phyloP scores from a whole-genome alignment of 1,139 yeast species.

The Debaryomycetaceae sp. region DNA sequence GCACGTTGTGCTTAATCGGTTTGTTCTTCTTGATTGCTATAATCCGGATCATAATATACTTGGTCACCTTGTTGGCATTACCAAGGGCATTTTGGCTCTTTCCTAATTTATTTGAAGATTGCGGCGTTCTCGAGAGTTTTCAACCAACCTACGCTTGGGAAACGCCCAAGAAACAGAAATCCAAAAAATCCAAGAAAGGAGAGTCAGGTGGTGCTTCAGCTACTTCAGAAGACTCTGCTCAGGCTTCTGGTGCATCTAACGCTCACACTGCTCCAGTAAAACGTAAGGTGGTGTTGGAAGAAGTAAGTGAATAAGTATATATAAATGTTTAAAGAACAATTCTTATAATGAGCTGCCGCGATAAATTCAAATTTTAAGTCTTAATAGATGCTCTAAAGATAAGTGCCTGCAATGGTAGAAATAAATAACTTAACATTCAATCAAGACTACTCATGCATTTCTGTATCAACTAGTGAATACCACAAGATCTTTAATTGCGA shows the following conservation, averaged over 20 bases:
- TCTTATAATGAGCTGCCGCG: background rate
- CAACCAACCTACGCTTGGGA: conserved; percentile 88
- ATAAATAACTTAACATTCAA: conserved; percentile 43
- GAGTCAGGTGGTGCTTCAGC: conserved; percentile 7
- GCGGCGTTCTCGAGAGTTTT: conserved; percentile 91
- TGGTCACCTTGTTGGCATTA: conserved; percentile 55
- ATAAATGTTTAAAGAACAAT: background rate
- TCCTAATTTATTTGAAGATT: conserved; percentile 94
- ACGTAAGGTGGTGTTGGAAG: conserved; percentile 43
- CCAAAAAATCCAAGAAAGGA: conserved; percentile 11
- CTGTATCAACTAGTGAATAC: conserved; percentile 32
- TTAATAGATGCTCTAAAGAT: background rate
- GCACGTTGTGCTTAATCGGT: conserved; percentile 68
- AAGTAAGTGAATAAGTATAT: conserved; percentile 38
- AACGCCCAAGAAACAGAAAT: conserved; percentile 39
- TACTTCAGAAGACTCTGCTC: conserved; percentile 13
- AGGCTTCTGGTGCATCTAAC: conserved; percentile 12
- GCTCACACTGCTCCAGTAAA: conserved; percentile 13
- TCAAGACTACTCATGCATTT: conserved; percentile 42
- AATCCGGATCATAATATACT: conserved; percentile 69
- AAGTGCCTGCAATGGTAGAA: conserved; percentile 9
- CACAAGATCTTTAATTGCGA: conserved; percentile 45
- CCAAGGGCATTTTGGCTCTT: conserved; percentile 87
- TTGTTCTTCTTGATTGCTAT: conserved; percentile 77
- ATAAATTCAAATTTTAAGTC: background rate